These are phyloP conservation scores for Dorcoceras hygrometricum DNA, from an alignment of 257 asterid genomes.

Conservation along the genomic window DNA sequence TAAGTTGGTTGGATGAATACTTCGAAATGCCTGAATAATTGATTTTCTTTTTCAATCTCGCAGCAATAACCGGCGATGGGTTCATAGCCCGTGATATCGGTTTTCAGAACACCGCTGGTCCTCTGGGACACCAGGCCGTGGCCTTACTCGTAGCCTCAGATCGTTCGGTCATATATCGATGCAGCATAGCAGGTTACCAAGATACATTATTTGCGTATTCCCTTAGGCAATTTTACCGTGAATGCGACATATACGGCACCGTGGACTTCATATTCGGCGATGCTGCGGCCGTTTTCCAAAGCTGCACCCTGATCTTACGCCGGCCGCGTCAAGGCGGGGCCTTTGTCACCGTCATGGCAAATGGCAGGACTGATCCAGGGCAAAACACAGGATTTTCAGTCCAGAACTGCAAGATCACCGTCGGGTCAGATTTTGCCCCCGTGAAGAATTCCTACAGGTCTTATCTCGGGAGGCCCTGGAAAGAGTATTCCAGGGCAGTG, in stretches of 20 bases:
- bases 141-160: constrained; percentile 59
- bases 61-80: constrained; percentile 67
- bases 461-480: constrained; percentile 72
- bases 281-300: constrained; percentile 68
- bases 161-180: constrained; percentile 52
- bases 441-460: constrained; percentile 26
- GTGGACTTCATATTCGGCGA: constrained; percentile 70
- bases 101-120: constrained; percentile 68
- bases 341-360: constrained; percentile 53
- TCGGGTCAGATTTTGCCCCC: constrained; percentile 37
- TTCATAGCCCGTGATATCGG: constrained; percentile 74
- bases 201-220: constrained; percentile 61
- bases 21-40: not conserved
- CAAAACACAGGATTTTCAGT: constrained; percentile 69
- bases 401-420: constrained; percentile 48
- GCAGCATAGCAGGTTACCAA: constrained; percentile 63
- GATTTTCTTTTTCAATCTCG: not conserved
- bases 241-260: constrained; percentile 75
- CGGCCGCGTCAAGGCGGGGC: constrained; percentile 41
- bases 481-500: constrained; percentile 53
- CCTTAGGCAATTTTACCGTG: constrained; percentile 72
- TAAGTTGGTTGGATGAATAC: too few relatives aligned
- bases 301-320: constrained; percentile 48
- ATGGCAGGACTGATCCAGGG: constrained; percentile 62
- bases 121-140: constrained; percentile 49